These are phyloP conservation scores for Westerdykella sp. DNA, from an alignment of 2,329 filamentous ascomycete species.

Conservation along the genomic window DNA sequence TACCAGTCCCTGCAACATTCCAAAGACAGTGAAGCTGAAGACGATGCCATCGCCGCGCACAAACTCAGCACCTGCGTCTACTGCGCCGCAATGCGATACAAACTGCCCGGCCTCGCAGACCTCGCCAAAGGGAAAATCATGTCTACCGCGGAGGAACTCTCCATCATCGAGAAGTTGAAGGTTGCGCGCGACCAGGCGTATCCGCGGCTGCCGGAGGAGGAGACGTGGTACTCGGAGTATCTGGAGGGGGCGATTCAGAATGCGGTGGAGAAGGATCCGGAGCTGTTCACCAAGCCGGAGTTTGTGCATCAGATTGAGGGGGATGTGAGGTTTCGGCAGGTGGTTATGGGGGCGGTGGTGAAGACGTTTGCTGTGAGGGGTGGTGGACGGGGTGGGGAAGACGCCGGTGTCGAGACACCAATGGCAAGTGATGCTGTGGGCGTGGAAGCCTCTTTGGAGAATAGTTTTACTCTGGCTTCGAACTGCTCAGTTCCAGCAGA, in stretches of 20 bases:
- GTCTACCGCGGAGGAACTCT: constrained; percentile 11
- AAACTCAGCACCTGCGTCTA: constrained; percentile 21
- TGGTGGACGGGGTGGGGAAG: no score
- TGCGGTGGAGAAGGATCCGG: constrained; percentile 16
- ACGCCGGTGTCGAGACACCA: no score
- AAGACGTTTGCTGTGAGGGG: constrained; percentile 2
- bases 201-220: constrained; percentile 16
- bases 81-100: constrained; percentile 21
- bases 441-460: no score
- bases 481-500: background rate
- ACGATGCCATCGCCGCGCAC: constrained; percentile 8
- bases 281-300: constrained; percentile 16
- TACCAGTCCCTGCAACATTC: constrained; percentile 13
- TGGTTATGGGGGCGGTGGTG: constrained; percentile 26
- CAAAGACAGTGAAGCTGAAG: background rate
- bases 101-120: constrained; percentile 19
- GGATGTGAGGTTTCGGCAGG: constrained; percentile 19
- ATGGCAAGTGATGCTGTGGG: no score
- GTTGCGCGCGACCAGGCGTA: constrained; percentile 19
- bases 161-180: constrained; percentile 17
- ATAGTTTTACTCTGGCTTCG: no score
- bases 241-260: constrained; percentile 16
- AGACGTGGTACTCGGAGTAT: constrained; percentile 21
- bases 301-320: constrained; percentile 24
- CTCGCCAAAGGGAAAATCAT: constrained; percentile 20